Evolutionary conservation across 1,284 basidiomycete genomes (phyloP), one percentile per base, ranked within the genome.

Genomic region (Sphagnurus paluster): DNA sequence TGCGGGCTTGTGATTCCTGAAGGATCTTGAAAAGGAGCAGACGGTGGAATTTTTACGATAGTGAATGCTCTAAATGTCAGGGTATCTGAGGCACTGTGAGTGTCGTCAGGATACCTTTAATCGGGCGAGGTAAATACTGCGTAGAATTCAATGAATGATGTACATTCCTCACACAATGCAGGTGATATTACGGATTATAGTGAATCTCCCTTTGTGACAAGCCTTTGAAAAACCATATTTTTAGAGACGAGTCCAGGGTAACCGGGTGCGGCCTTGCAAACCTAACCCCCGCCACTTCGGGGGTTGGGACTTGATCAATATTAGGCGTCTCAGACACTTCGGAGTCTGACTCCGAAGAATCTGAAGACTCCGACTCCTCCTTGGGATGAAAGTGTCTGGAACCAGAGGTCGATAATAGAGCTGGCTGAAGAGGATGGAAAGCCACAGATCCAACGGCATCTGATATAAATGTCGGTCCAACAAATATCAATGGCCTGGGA

Each of bases 401-500:
- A 7, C 86, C 87, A 1, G 84, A 82, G 2, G 73, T 71, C 0
- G 84, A 82, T 13, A 85, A 57, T 5, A 87, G 49, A 4, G 68
- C 34, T 0, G 84, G 63, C 11, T 68, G 65, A 11, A 73, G 58
- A 0, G 86, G 83, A 52, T 87, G 82, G 52, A 89, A 86, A 0
- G 72, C 63, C 0, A 82, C 77, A 2, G 79, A 77, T 1, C 83
- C 80, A 11, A 87, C 59, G 4, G 83, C 72, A 58, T 89, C 84
- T 48, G 6, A 84, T 44, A 3, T 24, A 14, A 10, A n/a, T 26
- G 20, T 30, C 9, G 34, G 26, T 28, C 13, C 20, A 11, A 17
- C 11, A 20, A 32, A 32, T 17, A 16, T 36, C 5, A 10, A 33
- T 21, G 4, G 3, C 19, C 25, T 19, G 10, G 7, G 11, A 35